phyloP scores from a whole-genome alignment of 148 eudicot genomes.

The Rhododendron kiyosumense region DNA sequence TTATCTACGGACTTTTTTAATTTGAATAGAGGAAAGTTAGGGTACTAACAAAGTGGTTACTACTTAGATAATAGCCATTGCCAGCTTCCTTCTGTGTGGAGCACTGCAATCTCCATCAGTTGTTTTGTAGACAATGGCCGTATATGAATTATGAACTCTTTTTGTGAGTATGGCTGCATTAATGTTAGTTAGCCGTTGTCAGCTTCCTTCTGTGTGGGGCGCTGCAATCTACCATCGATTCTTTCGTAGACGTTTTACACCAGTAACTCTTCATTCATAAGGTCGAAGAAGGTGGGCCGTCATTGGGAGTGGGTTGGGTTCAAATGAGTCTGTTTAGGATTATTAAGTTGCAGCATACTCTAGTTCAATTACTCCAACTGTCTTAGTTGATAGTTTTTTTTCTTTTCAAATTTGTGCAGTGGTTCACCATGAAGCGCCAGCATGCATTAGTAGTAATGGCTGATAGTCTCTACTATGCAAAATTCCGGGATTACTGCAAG shows the following conservation, averaged over 20 bases:
- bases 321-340: not conserved
- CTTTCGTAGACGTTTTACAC: not conserved
- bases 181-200: not conserved
- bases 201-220: not conserved
- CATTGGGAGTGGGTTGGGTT: not conserved
- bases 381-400: not conserved
- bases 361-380: not conserved
- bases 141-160: too few relatives aligned
- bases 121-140: not conserved
- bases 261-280: not conserved
- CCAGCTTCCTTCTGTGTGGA: not conserved
- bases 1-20: not conserved
- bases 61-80: not conserved
- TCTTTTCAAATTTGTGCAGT: constrained; percentile 45
- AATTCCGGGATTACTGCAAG: constrained; percentile 79
- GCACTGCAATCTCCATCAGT: not conserved
- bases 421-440: constrained; percentile 98
- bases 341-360: not conserved
- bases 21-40: not conserved
- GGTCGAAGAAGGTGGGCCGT: not conserved
- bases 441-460: constrained; percentile 74
- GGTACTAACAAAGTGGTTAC: not conserved
- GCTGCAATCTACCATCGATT: not conserved
- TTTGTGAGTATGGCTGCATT: not conserved
- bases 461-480: constrained; percentile 78